Evolutionary conservation across 1,284 basidiomycete species (phyloP).

Genomic region (Mrakiaceae sp.): DNA sequence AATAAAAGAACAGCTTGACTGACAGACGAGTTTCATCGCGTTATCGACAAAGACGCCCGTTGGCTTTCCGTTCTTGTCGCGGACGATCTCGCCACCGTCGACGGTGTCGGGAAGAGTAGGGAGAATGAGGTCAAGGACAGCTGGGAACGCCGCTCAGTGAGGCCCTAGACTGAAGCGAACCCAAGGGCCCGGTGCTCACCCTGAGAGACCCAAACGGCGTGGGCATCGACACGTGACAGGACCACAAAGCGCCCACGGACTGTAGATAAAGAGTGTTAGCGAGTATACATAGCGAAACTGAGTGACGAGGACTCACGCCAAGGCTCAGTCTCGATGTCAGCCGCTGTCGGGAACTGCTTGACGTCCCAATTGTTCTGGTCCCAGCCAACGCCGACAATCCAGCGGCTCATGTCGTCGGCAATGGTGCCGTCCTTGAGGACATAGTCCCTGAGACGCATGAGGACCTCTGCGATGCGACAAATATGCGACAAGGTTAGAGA

Average conservation of each 20-base stretch:
- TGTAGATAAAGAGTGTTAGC: background rate
- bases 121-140: slow-evolving; percentile 51
- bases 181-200: background rate
- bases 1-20: slow-evolving; percentile 38
- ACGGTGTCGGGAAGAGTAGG: slow-evolving; percentile 45
- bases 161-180: no score
- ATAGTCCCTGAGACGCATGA: background rate
- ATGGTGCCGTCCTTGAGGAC: background rate
- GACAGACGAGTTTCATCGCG: slow-evolving; percentile 35
- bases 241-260: slow-evolving; percentile 54
- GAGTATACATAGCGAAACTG: no score
- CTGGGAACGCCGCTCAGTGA: slow-evolving; percentile 8
- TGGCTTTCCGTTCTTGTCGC: slow-evolving; percentile 50
- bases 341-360: slow-evolving; percentile 61
- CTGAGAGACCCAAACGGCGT: slow-evolving; percentile 71
- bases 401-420: background rate
- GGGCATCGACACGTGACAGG: slow-evolving; percentile 63
- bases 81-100: slow-evolving; percentile 63
- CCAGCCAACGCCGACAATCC: slow-evolving; percentile 64
- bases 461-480: slow-evolving; percentile 1
- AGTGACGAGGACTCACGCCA: slow-evolving; percentile 28
- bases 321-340: slow-evolving; percentile 52
- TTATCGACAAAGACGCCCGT: slow-evolving; percentile 46
- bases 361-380: slow-evolving; percentile 62
- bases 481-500: background rate